phyloP scores from a whole-genome alignment of 169 alveolate species.

The Perkinsus chesapeaki region DNA sequence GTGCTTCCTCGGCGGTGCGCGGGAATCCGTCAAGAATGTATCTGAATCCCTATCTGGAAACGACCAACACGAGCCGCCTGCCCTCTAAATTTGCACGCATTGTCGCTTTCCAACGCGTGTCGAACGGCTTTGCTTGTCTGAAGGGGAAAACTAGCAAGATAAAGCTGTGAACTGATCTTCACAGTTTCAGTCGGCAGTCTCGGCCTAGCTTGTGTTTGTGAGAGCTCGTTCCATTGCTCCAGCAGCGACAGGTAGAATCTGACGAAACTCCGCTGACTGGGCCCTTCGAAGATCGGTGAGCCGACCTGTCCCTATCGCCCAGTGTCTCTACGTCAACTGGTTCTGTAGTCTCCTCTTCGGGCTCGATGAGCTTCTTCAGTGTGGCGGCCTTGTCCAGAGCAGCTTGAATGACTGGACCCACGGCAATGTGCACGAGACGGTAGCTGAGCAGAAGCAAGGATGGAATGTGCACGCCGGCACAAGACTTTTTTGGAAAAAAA shows the following conservation, averaged over 20 bases:
- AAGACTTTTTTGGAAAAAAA: too few relatives aligned
- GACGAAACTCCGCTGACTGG: background rate
- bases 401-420: background rate
- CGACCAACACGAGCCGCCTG: background rate
- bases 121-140: background rate
- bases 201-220: background rate
- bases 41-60: constrained; percentile 24
- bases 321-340: background rate
- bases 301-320: background rate
- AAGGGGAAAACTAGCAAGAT: background rate
- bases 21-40: constrained; percentile 80
- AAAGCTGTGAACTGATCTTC: background rate
- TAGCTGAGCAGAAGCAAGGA: background rate
- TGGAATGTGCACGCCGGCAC: too few relatives aligned
- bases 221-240: background rate
- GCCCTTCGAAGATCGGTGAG: background rate
- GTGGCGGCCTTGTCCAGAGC: background rate
- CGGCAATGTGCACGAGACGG: background rate
- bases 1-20: constrained; percentile 50
- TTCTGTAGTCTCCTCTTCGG: background rate
- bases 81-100: background rate
- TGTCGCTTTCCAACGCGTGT: background rate
- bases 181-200: background rate
- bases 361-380: background rate
- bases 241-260: background rate